phyloP scores from a whole-genome alignment of 2,329 filamentous ascomycete species.

The Bipolaris sorokiniana region DNA sequence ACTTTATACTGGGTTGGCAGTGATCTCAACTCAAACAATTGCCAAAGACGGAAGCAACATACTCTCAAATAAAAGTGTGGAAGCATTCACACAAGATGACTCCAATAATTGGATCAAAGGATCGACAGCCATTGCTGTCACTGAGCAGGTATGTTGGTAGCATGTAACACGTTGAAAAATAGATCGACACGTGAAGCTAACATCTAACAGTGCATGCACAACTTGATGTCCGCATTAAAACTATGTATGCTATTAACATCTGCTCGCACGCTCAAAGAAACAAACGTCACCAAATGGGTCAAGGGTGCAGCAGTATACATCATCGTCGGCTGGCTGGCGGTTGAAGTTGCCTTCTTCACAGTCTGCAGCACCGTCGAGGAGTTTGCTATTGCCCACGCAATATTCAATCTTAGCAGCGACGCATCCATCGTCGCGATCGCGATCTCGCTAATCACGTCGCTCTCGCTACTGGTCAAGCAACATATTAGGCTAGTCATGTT shows the following conservation, averaged over 20 bases:
- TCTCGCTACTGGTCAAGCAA: conserved; percentile 58
- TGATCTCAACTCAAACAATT: conserved; percentile 52
- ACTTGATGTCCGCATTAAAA: conserved; percentile 64
- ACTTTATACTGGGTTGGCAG: conserved; percentile 51
- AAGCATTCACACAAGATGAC: conserved; percentile 46
- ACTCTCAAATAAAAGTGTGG: conserved; percentile 46
- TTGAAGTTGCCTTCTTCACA: conserved; percentile 62
- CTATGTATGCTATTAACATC: conserved; percentile 64
- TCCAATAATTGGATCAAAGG: conserved; percentile 53
- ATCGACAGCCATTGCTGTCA: conserved; percentile 54
- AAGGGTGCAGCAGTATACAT: conserved; percentile 59
- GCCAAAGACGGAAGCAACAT: conserved; percentile 54
- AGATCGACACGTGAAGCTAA: conserved; percentile 8
- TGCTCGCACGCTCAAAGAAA: conserved; percentile 59
- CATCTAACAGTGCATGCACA: conserved; percentile 65
- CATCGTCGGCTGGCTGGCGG: conserved; percentile 56
- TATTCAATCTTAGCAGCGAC: conserved; percentile 67
- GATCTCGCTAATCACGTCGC: conserved; percentile 60
- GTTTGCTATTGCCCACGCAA: conserved; percentile 65
- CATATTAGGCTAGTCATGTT: conserved; percentile 60
- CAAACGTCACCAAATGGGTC: conserved; percentile 53
- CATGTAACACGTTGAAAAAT: not conserved
- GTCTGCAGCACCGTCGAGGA: conserved; percentile 62
- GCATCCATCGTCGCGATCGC: conserved; percentile 65
- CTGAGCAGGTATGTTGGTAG: conserved; percentile 49